Conservation (phyloP, 371 early-diverging fungal species). For the Mucor racemosus region DNA sequence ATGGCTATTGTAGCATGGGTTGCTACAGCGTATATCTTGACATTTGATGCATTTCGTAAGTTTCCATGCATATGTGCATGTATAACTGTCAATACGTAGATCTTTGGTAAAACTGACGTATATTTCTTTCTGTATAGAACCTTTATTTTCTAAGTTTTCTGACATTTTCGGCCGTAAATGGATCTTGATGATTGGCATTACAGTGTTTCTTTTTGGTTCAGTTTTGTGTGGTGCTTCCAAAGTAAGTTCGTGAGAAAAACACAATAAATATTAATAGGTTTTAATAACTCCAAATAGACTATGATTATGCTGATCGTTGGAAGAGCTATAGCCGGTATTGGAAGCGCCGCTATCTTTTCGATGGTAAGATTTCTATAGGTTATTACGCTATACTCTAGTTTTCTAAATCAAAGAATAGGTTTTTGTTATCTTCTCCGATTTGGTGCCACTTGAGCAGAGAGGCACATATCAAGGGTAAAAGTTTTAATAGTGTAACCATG, state of each 20-base stretch:
- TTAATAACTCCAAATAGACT: slow-evolving; percentile 16
- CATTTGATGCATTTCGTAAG: slow-evolving; percentile 42
- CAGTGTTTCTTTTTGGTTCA: slow-evolving; percentile 67
- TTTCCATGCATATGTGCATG: background rate
- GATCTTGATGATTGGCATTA: slow-evolving; percentile 59
- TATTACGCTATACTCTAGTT: background rate
- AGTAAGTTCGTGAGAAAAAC: slow-evolving; percentile 20
- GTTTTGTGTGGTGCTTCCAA: slow-evolving; percentile 60
- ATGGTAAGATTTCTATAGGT: slow-evolving; percentile 26
- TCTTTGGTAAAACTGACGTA: no score
- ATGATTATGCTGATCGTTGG: slow-evolving; percentile 70
- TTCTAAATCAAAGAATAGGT: slow-evolving; percentile 26
- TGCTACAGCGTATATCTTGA: slow-evolving; percentile 63
- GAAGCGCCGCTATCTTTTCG: slow-evolving; percentile 65
- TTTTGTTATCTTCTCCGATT: slow-evolving; percentile 69
- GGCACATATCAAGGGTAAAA: slow-evolving; percentile 61
- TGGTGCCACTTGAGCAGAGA: slow-evolving; percentile 59
- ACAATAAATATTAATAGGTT: no score
- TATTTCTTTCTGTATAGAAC: slow-evolving; percentile 42
- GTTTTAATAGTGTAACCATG: background rate
- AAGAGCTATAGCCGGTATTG: slow-evolving; percentile 65
- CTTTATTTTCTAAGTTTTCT: slow-evolving; percentile 64
- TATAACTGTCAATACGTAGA: background rate
- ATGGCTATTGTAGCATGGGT: slow-evolving; percentile 67
- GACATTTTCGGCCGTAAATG: slow-evolving; percentile 79